A percentile compares a stretch with the other conserved stretches of the same genome.
phyloP scores from a whole-genome alignment of 2,329 filamentous ascomycete genomes.

The Botrytis porri region DNA sequence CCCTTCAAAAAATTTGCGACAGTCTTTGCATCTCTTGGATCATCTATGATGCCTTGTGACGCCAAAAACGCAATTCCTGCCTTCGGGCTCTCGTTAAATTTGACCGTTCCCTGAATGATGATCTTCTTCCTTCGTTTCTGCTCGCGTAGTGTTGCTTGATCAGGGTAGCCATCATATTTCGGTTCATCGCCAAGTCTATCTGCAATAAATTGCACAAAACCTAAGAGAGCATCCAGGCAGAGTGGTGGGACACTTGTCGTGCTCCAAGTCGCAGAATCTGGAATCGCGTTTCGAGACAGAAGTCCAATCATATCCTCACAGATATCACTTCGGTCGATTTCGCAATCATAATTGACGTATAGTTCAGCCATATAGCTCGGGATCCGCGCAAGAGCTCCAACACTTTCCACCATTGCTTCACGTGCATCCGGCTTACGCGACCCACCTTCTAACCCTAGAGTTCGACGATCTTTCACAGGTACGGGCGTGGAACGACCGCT shows the following conservation, averaged over 20 bases:
- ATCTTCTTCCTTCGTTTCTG: slow-evolving; percentile 79
- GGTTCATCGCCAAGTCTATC: slow-evolving; percentile 76
- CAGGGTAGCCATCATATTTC: slow-evolving; percentile 61
- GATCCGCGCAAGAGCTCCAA: slow-evolving; percentile 87
- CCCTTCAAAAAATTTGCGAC: slow-evolving; percentile 86
- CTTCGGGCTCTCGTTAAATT: slow-evolving; percentile 95
- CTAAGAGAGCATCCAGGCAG: slow-evolving; percentile 85
- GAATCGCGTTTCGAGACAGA: slow-evolving; percentile 88
- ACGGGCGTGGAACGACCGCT: slow-evolving; percentile 90
- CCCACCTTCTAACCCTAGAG: slow-evolving; percentile 87
- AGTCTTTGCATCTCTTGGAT: slow-evolving; percentile 68
- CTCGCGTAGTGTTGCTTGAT: slow-evolving; percentile 61
- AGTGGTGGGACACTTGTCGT: slow-evolving; percentile 96
- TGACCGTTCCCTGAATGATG: slow-evolving; percentile 81
- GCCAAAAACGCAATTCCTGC: slow-evolving; percentile 81
- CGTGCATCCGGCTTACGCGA: slow-evolving; percentile 89
- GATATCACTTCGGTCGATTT: slow-evolving; percentile 83
- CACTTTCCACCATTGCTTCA: slow-evolving; percentile 97
- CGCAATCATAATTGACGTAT: slow-evolving; percentile 97
- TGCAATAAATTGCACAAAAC: slow-evolving; percentile 88
- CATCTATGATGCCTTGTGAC: slow-evolving; percentile 79
- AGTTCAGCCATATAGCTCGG: slow-evolving; percentile 92
- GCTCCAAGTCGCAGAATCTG: slow-evolving; percentile 97
- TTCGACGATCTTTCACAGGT: slow-evolving; percentile 86
- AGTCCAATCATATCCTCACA: slow-evolving; percentile 95